Base-by-base conservation (phyloP, 306 rosid species). In the Quercus berberidifolia region DNA sequence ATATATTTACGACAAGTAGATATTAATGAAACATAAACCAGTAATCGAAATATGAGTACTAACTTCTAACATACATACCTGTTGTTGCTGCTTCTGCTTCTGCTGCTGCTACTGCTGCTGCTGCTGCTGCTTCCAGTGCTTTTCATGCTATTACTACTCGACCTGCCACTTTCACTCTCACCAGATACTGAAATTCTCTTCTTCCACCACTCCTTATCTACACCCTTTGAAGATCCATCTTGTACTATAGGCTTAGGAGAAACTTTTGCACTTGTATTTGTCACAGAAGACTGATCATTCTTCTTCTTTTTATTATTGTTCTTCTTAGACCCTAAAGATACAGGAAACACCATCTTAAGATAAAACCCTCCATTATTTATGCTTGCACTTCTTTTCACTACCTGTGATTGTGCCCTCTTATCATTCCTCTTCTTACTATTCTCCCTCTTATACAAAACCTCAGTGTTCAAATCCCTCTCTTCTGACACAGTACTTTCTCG, bases 181-280 rank as follows among this genome's bases (percentile, higher is more conserved):
- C 72, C 84, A 8, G 74, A 68, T 0, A 19, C 88, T 1, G 86
- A 79, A 81, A 63, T 67, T 20, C 83, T 83, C 89, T 90, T 92
- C 95, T 88, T 88, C 92, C 92, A 92, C 99, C 97, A 91, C 31
- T 94, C 97, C 59, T 85, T 88, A 7, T 92, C 97, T 17, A 49
- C 79, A 21, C 75, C 73, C 59, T 87, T 89, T 57, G 46, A 72
- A 2, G 83, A 74, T 68, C 86, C 88, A 55, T 80, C 85, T 67
- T 81, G 74, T 21, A 55, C 76, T 1, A 82, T 70, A 19, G 95
- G 94, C 80, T 76, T 90, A 0, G 96, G 90, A 0, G 97, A 84
- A 9, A 90, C 94, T 82, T 87, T 90, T 0, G 91, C 84, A 65
- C 84, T 79, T 4, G 75, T 70, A 76, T 41, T 84, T 5, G 57